A percentile compares a stretch with the other conserved stretches of the same genome.
These are phyloP conservation scores for Zymoseptoria pseudotritici DNA, from an alignment of 2,329 filamentous ascomycete genomes.

Conservation along the genomic window DNA sequence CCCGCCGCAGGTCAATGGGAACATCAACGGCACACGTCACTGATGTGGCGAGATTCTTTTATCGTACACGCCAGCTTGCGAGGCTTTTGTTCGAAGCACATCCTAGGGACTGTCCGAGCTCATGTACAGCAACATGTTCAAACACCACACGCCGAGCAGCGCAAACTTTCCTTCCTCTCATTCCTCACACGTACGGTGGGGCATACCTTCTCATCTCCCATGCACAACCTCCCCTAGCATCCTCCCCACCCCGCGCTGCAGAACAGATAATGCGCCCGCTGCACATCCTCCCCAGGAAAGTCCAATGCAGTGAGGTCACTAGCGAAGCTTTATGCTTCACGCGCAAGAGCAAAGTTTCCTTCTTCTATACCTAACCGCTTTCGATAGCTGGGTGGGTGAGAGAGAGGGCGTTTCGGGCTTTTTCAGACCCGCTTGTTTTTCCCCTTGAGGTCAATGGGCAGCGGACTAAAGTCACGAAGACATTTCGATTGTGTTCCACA, in stretches of 20 bases:
- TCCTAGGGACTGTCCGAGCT: neutral
- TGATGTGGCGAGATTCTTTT: neutral
- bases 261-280: slow-evolving; percentile 29
- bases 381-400: neutral
- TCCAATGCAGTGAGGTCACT: slow-evolving; percentile 27
- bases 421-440: slow-evolving; percentile 27
- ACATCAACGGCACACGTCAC: slow-evolving; percentile 25
- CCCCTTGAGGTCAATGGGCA: slow-evolving; percentile 20
- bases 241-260: slow-evolving; percentile 18
- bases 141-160: neutral
- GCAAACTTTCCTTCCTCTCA: neutral
- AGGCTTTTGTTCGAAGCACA: neutral
- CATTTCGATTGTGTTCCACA: slow-evolving; percentile 6
- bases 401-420: slow-evolving; percentile 11
- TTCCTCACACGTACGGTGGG: neutral
- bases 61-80: neutral
- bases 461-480: slow-evolving; percentile 30
- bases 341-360: neutral
- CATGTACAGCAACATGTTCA: slow-evolving; percentile 1
- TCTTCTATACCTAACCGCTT: neutral
- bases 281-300: slow-evolving; percentile 10
- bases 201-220: neutral
- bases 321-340: slow-evolving; percentile 5
- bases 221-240: neutral
- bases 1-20: slow-evolving; percentile 6